A percentile compares a stretch with the other conserved stretches of the same genome.
phyloP scores from a whole-genome alignment of 768 basidiomycete species.

The Lepiota venenata region DNA sequence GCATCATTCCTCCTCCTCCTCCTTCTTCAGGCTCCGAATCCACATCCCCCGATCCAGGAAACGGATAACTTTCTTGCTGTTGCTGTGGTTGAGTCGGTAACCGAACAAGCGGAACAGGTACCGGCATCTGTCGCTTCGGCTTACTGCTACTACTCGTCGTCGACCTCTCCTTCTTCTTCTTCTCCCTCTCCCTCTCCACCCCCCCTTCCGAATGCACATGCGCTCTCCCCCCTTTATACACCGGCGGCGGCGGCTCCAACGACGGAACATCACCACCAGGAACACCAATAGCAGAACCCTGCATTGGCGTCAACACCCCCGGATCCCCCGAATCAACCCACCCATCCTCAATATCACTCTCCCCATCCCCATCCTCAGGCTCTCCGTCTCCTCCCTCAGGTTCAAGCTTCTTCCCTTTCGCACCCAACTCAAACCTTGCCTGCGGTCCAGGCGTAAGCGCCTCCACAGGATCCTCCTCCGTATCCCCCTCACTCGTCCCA shows the following conservation, averaged over 20 bases:
- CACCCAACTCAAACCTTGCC: constrained; percentile 27
- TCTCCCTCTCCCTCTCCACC: constrained; percentile 14
- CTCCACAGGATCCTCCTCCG: constrained; percentile 69
- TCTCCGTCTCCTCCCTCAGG: constrained; percentile 37
- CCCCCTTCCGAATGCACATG: not conserved
- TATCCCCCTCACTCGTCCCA: constrained; percentile 53
- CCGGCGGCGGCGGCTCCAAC: constrained; percentile 11
- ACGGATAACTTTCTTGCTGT: constrained; percentile 51
- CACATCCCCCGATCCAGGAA: constrained; percentile 52
- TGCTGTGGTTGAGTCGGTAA: constrained; percentile 20
- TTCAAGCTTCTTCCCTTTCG: constrained; percentile 18
- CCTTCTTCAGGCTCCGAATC: constrained; percentile 12
- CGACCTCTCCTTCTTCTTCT: constrained; percentile 29
- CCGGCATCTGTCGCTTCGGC: constrained; percentile 34
- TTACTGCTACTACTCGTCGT: constrained; percentile 15
- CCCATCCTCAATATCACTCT: constrained; percentile 52
- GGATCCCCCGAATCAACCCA: constrained; percentile 61
- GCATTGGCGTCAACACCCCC: not conserved
- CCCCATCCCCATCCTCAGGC: constrained; percentile 39
- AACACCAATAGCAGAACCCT: constrained; percentile 3
- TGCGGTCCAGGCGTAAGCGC: constrained; percentile 67
- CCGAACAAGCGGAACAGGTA: constrained; percentile 41
- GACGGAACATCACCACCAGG: not conserved
- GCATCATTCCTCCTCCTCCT: constrained; percentile 19
- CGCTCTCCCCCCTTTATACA: constrained; percentile 11